A percentile compares a stretch with the other conserved stretches of the same genome.
Evolutionary conservation across 306 rosid genomes (phyloP).

Genomic region (Luffa aegyptiaca): DNA sequence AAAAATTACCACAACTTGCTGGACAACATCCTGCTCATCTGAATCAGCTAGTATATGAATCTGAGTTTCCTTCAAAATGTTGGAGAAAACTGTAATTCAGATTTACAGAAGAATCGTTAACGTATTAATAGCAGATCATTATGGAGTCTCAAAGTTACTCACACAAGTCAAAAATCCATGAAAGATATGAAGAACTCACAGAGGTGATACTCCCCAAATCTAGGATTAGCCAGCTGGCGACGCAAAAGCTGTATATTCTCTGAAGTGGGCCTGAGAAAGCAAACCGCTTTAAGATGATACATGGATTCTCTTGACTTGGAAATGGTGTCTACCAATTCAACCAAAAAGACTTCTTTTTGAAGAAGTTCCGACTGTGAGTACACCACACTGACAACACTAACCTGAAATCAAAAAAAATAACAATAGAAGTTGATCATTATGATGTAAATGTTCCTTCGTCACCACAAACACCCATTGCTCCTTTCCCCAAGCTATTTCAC

Average conservation of each 20-base stretch:
- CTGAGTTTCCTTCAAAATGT: conserved; percentile 87
- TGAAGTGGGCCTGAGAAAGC: conserved; percentile 77
- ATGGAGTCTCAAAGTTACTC: neutral
- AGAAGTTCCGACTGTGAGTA: conserved; percentile 94
- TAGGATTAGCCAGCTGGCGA: conserved; percentile 66
- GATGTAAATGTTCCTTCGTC: neutral
- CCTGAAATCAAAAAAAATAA: conserved; percentile 37
- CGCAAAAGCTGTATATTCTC: conserved; percentile 73
- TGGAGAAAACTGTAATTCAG: conserved; percentile 90
- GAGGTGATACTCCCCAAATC: conserved; percentile 92
- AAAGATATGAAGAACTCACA: conserved; percentile 40
- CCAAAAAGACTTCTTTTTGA: conserved; percentile 85
- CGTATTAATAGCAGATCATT: conserved; percentile 20
- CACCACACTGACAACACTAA: conserved; percentile 79
- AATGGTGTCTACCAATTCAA: conserved; percentile 74
- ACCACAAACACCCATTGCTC: neutral
- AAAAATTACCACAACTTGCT: conserved; percentile 76
- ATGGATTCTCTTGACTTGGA: conserved; percentile 74
- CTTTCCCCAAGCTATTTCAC: neutral
- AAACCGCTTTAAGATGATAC: conserved; percentile 90
- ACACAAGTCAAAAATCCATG: neutral
- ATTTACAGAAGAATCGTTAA: conserved; percentile 40
- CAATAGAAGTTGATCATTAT: neutral
- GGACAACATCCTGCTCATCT: conserved; percentile 93
- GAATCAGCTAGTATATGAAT: conserved; percentile 87